Evolutionary conservation across 2,329 filamentous ascomycete species (phyloP), one percentile per base, ranked within the genome.

Genomic region (Cladosporium velox): DNA sequence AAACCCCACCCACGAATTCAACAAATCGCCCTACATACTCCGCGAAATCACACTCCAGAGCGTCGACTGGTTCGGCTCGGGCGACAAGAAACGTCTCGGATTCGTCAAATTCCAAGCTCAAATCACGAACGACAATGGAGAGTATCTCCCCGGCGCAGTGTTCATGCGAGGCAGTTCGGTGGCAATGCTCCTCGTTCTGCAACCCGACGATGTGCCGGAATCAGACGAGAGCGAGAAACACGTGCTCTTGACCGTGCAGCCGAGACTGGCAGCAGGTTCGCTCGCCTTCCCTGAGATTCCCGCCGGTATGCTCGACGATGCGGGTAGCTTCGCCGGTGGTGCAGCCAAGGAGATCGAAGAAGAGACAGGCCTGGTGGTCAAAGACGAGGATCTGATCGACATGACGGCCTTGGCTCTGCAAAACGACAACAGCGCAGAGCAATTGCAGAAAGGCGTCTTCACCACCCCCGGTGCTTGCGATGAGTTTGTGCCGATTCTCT

Each of bases 261-360:
- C 86, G 12, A 82, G 86, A 30, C 82, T 87, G 12, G 83, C 86
- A 4, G 84, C 85, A 0, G 84, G 83, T 0, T 84, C 82, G 1
- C 78, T 88, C 3, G 76, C 81, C 1, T 84, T 88, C 66, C 71
- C 80, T 14, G 86, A 88, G 72, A 81, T 88, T 10, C 86, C 86
- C 2, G 86, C 86, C 0, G 86, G 86, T 21, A 87, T 88, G 85
- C 77, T 88, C 1, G 86, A 88, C 69, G 83, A 84, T 67, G 77
- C 76, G 44, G 82, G 83, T 11, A 81, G 81, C 0, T 85, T 88
- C 67, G 77, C 80, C 0, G 85, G 86, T 7, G 82, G 79, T 11
- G 86, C 86, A 0, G 85, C 84, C 2, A 81, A 83, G 59, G 86
- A 88, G 68, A 85, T 88, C 41, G 70, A 81, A 34, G 85, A 88